Evolutionary conservation across 2,329 filamentous ascomycete species (phyloP).

Genomic region (Xylaria arbuscula): DNA sequence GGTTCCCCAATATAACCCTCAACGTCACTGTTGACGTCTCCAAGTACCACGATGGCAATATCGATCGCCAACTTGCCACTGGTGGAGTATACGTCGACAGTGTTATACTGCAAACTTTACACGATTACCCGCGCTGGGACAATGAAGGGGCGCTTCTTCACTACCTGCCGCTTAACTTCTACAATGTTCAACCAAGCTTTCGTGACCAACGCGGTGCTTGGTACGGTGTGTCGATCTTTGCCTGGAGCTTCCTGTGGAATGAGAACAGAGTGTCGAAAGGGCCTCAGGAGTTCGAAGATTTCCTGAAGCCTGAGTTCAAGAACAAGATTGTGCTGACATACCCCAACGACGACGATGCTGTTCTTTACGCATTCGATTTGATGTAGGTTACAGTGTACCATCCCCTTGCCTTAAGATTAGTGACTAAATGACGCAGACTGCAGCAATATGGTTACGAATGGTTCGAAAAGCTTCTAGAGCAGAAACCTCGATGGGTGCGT

Average conservation of each 20-base stretch:
- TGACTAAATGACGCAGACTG: slow-evolving; percentile 13
- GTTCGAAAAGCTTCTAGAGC: slow-evolving; percentile 29
- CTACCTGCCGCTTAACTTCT: slow-evolving; percentile 28
- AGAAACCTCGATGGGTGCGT: slow-evolving; percentile 32
- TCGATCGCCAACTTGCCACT: slow-evolving; percentile 32
- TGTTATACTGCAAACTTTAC: slow-evolving; percentile 27
- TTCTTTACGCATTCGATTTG: slow-evolving; percentile 33
- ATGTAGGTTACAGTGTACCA: slow-evolving; percentile 7
- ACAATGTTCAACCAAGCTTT: slow-evolving; percentile 24
- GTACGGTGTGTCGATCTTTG: slow-evolving; percentile 19
- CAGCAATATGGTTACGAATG: slow-evolving; percentile 32
- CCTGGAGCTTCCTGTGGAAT: slow-evolving; percentile 33
- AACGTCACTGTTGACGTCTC: slow-evolving; percentile 34
- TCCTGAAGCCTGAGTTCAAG: slow-evolving; percentile 32
- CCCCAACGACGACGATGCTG: slow-evolving; percentile 32
- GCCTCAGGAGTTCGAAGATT: slow-evolving; percentile 28
- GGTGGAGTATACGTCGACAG: slow-evolving; percentile 30
- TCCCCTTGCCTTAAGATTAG: neutral
- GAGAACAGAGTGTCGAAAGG: slow-evolving; percentile 22
- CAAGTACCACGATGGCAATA: slow-evolving; percentile 33
- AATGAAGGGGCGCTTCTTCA: slow-evolving; percentile 29
- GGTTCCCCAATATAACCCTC: slow-evolving; percentile 31
- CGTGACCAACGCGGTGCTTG: slow-evolving; percentile 29
- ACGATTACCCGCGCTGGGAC: slow-evolving; percentile 33
- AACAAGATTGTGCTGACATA: slow-evolving; percentile 34